Evolutionary conservation across 768 basidiomycete genomes (phyloP).

Genomic region (Boletus speciosus): DNA sequence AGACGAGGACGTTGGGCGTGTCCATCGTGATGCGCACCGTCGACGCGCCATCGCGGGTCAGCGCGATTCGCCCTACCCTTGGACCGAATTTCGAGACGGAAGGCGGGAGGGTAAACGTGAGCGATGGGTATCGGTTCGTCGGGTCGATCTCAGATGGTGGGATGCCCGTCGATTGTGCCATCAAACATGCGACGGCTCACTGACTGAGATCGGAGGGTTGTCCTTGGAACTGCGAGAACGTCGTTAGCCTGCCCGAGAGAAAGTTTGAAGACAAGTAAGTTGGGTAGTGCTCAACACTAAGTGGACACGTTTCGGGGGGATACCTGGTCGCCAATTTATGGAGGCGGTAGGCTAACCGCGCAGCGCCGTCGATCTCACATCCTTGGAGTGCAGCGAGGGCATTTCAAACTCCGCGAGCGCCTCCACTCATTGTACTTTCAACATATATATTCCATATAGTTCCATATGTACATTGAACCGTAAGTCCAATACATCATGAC

Average conservation of each 20-base stretch:
- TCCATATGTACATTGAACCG: neutral
- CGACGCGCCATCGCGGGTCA: constrained; percentile 11
- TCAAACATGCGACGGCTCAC: neutral
- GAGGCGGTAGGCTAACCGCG: neutral
- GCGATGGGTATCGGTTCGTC: constrained; percentile 5
- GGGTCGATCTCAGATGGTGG: neutral
- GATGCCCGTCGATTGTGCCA: constrained; percentile 4
- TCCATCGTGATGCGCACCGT: constrained; percentile 36
- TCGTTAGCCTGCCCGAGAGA: neutral
- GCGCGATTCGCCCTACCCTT: constrained; percentile 21
- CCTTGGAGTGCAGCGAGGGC: neutral
- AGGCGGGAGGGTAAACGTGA: constrained; percentile 17
- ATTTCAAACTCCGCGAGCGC: constrained; percentile 16
- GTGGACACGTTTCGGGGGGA: neutral
- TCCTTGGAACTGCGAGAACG: neutral
- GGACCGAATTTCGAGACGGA: constrained; percentile 21
- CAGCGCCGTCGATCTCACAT: constrained; percentile 8
- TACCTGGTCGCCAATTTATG: neutral
- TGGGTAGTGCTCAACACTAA: neutral
- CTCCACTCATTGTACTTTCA: neutral
- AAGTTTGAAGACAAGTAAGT: neutral
- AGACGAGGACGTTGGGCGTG: constrained; percentile 61
- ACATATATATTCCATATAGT: neutral
- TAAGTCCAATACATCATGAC: neutral
- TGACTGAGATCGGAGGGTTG: neutral